Conservation (phyloP, 805 yeast species). For the Phaffomyces thermotolerans region DNA sequence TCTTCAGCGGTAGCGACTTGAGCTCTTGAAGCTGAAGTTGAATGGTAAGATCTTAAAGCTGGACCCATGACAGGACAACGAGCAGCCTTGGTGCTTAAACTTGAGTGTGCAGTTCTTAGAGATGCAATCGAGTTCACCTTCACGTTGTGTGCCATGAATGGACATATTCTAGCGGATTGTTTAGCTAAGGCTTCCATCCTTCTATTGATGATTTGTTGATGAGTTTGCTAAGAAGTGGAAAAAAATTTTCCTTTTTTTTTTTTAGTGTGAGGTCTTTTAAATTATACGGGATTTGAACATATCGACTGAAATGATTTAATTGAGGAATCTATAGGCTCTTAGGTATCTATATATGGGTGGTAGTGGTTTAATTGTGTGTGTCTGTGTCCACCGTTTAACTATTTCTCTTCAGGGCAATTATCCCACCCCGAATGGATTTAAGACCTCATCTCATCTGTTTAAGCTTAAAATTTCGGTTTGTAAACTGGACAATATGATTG, state of each 20-base stretch:
- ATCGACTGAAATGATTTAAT: no score
- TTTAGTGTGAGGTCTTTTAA: background rate
- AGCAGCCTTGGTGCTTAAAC: slow-evolving; percentile 43
- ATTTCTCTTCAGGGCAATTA: background rate
- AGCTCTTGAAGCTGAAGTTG: slow-evolving; percentile 29
- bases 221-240: background rate
- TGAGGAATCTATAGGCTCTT: no score
- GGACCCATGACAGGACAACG: slow-evolving; percentile 90
- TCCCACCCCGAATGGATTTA: background rate
- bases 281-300: background rate
- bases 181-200: slow-evolving; percentile 74
- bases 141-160: slow-evolving; percentile 56
- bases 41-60: slow-evolving; percentile 41
- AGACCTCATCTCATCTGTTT: background rate
- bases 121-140: slow-evolving; percentile 37
- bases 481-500: background rate
- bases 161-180: slow-evolving; percentile 74
- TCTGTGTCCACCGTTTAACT: background rate
- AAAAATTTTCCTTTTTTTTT: background rate
- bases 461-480: slow-evolving; percentile 1
- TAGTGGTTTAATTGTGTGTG: no score
- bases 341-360: no score
- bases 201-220: background rate
- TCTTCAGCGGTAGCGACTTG: slow-evolving; percentile 18
- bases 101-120: slow-evolving; percentile 36